A percentile compares a stretch with the other conserved stretches of the same genome.
These are phyloP conservation scores for Kodamaea neixiangensis DNA, from an alignment of 805 yeast genomes.

Conservation along the genomic window DNA sequence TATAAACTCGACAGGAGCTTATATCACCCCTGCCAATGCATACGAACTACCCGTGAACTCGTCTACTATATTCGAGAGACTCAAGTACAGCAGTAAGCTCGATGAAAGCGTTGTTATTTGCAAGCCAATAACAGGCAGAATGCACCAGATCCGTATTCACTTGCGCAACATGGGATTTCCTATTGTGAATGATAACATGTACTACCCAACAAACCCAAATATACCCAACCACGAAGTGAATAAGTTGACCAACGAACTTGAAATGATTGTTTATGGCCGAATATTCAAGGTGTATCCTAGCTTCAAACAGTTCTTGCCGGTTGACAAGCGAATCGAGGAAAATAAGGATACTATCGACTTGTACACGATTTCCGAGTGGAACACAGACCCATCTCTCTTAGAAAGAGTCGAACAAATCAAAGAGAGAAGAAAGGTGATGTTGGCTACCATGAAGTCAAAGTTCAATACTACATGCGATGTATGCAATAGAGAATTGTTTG, in stretches of 20 bases:
- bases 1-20: conserved; percentile 35
- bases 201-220: conserved; percentile 21
- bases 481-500: conserved; percentile 36
- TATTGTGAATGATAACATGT: conserved; percentile 72
- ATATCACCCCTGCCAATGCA: conserved; percentile 28
- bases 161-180: conserved; percentile 57
- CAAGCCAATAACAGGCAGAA: conserved; percentile 52
- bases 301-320: conserved; percentile 13
- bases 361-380: conserved; percentile 15
- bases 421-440: conserved; percentile 23
- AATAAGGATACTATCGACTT: conserved; percentile 16
- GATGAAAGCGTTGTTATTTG: conserved; percentile 50
- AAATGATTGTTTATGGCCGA: conserved; percentile 23
- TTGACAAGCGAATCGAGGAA: conserved; percentile 11
- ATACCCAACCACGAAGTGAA: conserved; percentile 16
- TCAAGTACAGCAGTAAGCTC: conserved; percentile 27
- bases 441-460: conserved; percentile 30
- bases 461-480: conserved; percentile 27
- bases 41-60: conserved; percentile 29
- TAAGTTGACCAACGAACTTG: conserved; percentile 22
- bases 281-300: conserved; percentile 19
- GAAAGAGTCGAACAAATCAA: conserved; percentile 21
- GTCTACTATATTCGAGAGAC: conserved; percentile 32
- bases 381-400: conserved; percentile 12
- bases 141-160: conserved; percentile 61